These are phyloP conservation scores for Sodiomyces alkalinus DNA, from an alignment of 2,329 filamentous ascomycete species.

Conservation along the genomic window DNA sequence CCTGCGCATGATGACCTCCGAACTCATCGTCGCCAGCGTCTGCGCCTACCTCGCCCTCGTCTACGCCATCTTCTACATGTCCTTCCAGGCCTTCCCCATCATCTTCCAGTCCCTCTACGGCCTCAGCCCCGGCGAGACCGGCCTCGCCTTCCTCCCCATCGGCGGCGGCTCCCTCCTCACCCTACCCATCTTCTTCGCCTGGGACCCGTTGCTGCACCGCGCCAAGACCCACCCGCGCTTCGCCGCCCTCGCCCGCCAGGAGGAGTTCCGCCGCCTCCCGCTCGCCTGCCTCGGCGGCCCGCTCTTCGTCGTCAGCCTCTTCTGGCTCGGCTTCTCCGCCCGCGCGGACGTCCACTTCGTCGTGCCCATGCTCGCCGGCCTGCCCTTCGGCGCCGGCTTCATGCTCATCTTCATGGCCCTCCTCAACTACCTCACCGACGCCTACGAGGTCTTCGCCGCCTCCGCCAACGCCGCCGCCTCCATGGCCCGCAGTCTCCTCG, in stretches of 20 bases:
- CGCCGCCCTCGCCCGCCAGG: constrained; percentile 42
- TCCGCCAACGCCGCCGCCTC: constrained; percentile 10
- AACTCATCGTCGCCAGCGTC: constrained; percentile 57
- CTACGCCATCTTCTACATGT: constrained; percentile 55
- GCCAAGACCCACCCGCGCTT: constrained; percentile 23
- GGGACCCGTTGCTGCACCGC: constrained; percentile 43
- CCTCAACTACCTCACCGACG: constrained; percentile 50
- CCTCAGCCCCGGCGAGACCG: constrained; percentile 47
- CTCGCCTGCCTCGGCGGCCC: constrained; percentile 58
- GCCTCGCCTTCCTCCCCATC: constrained; percentile 55
- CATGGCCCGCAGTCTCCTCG: constrained; percentile 8
- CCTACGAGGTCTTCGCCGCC: constrained; percentile 47
- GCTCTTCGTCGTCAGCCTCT: constrained; percentile 38
- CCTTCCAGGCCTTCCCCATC: constrained; percentile 59
- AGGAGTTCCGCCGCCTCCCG: constrained; percentile 56
- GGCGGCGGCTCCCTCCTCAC: constrained; percentile 45
- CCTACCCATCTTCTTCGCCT: constrained; percentile 46
- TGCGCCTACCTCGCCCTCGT: constrained; percentile 57
- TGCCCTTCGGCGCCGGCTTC: constrained; percentile 47
- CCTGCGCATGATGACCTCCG: constrained; percentile 54
- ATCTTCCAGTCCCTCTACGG: constrained; percentile 51
- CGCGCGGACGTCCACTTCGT: constrained; percentile 31
- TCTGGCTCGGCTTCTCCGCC: constrained; percentile 49
- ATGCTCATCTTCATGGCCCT: constrained; percentile 48
- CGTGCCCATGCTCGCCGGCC: constrained; percentile 42